Conservation (phyloP, 345 rosid species). For the Salix suchowensis region DNA sequence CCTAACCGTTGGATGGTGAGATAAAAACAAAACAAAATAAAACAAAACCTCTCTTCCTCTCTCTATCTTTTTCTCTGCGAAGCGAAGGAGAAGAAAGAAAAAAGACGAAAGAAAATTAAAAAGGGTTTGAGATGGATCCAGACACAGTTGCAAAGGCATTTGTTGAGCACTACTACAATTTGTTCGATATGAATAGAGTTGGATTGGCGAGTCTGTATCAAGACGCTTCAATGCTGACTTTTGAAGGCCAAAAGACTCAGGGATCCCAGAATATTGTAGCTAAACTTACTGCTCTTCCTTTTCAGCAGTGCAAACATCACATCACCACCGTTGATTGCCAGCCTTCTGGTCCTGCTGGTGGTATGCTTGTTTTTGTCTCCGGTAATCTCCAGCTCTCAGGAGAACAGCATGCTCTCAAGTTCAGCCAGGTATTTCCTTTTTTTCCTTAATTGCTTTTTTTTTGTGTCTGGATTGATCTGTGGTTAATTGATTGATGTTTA, state of each 20-base stretch:
- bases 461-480: neutral
- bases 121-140: conserved; percentile 57
- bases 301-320: conserved; percentile 85
- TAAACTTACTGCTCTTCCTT: conserved; percentile 78
- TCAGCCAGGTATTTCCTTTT: conserved; percentile 65
- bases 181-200: conserved; percentile 70
- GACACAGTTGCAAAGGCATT: conserved; percentile 78
- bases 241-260: conserved; percentile 92
- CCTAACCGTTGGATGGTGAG: conserved; percentile 1
- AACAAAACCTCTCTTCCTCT: neutral
- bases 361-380: conserved; percentile 90
- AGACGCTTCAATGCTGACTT: conserved; percentile 83
- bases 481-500: neutral
- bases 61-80: neutral
- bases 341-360: conserved; percentile 92
- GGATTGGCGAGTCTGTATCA: conserved; percentile 67
- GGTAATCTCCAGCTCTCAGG: conserved; percentile 91
- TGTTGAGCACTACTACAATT: conserved; percentile 82
- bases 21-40: neutral
- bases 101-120: neutral
- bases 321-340: conserved; percentile 89
- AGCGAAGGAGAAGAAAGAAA: conserved; percentile 7
- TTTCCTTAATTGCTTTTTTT: neutral
- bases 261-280: conserved; percentile 73
- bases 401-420: conserved; percentile 89